Percentiles rank a stretch among this genome's conserved stretches.
Conservation (phyloP, 768 basidiomycete genomes). For the Suillus discolor region DNA sequence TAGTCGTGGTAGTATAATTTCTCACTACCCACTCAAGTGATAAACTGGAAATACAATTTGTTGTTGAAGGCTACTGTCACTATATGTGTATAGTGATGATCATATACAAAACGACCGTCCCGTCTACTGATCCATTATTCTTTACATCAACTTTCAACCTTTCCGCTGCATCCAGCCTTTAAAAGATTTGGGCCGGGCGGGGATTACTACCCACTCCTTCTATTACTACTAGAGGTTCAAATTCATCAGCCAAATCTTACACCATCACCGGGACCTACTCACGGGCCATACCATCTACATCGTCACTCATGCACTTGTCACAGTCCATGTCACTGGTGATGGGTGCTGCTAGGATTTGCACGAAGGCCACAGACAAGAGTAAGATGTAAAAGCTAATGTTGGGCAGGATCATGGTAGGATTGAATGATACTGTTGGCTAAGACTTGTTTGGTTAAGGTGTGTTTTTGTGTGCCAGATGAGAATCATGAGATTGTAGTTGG, state of each 20-base stretch:
- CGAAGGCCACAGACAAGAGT: neutral
- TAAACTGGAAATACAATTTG: neutral
- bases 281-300: neutral
- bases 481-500: too few relatives aligned
- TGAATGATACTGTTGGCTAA: neutral
- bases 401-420: neutral
- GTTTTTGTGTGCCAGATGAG: neutral
- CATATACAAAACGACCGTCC: neutral
- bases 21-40: neutral
- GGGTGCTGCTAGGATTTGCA: neutral
- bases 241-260: neutral
- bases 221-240: neutral
- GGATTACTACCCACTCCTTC: too few relatives aligned
- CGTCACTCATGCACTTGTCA: fast-evolving
- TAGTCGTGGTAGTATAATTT: neutral
- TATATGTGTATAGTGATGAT: neutral
- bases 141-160: neutral
- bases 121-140: neutral
- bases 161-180: neutral
- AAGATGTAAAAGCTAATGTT: neutral
- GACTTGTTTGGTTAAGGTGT: neutral
- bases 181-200: neutral
- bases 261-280: neutral
- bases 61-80: too few relatives aligned
- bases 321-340: neutral